phyloP scores from a whole-genome alignment of 176 grass and related monocot species.

The Musa acuminata region DNA sequence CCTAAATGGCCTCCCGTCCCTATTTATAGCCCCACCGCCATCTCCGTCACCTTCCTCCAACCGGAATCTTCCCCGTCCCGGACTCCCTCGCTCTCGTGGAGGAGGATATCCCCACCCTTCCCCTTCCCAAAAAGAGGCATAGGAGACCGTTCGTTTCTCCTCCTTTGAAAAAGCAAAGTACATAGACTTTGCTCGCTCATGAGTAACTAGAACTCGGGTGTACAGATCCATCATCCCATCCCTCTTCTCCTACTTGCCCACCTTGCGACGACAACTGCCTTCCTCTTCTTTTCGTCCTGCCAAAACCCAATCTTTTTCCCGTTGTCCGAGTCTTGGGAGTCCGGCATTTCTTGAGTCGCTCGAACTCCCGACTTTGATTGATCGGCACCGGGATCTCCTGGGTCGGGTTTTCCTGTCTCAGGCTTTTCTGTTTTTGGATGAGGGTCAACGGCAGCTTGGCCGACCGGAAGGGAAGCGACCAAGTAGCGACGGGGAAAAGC shows the following conservation, averaged over 20 bases:
- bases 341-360: neutral
- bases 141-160: neutral
- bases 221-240: neutral
- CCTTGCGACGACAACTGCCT: no score
- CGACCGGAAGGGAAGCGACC: neutral
- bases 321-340: no score
- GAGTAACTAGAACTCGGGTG: neutral
- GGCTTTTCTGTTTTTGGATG: neutral
- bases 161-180: neutral
- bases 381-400: no score
- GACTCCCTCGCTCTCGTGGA: neutral
- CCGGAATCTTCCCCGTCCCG: neutral
- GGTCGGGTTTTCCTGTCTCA: no score
- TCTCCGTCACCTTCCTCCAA: slow-evolving; percentile 1
- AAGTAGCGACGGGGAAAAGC: neutral
- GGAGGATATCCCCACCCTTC: neutral
- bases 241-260: no score
- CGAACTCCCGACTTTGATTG: neutral
- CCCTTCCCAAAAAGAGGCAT: neutral
- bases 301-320: no score
- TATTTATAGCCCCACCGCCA: neutral
- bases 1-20: neutral
- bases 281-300: no score
- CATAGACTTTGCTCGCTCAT: neutral
- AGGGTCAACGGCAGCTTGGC: slow-evolving; percentile 8